Percentiles rank a stretch among this genome's conserved stretches.
phyloP scores from a whole-genome alignment of 2,329 filamentous ascomycete genomes.

The Falciphora oryzae region DNA sequence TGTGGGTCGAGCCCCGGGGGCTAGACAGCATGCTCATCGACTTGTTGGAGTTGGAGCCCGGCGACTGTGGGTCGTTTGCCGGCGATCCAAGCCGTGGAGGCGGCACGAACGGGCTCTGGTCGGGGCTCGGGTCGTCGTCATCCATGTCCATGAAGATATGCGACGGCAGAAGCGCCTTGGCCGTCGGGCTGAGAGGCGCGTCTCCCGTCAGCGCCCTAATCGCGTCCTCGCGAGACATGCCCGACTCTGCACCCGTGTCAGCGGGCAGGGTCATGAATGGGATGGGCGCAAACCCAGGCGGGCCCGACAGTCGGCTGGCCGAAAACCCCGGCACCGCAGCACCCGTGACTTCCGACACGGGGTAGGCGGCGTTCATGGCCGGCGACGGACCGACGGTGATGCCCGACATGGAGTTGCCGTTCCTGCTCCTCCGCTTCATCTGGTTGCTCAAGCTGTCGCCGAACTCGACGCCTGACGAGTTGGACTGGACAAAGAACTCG shows the following conservation, averaged over 20 bases:
- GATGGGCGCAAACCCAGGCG: conserved; percentile 45
- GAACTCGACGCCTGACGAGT: conserved; percentile 39
- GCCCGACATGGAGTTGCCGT: conserved; percentile 41
- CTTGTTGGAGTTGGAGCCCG: conserved; percentile 48
- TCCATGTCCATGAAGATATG: conserved; percentile 39
- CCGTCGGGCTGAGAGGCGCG: conserved; percentile 72
- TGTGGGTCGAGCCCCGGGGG: conserved; percentile 54
- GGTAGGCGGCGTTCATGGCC: conserved; percentile 30
- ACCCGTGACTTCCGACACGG: conserved; percentile 35
- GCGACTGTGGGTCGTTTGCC: conserved; percentile 51
- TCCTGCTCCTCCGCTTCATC: conserved; percentile 41
- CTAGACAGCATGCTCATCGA: conserved; percentile 55
- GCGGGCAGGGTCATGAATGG: conserved; percentile 41
- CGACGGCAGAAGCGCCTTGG: conserved; percentile 67
- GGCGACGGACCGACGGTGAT: conserved; percentile 35
- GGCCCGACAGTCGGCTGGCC: conserved; percentile 30
- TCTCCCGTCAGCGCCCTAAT: conserved; percentile 54
- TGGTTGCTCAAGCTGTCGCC: conserved; percentile 32
- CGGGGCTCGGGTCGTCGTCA: conserved; percentile 46
- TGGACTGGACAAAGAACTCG: conserved; percentile 8
- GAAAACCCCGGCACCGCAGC: conserved; percentile 37
- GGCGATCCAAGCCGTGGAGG: conserved; percentile 25
- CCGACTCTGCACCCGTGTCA: not conserved
- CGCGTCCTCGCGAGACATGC: conserved; percentile 53
- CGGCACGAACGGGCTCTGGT: conserved; percentile 29